These are phyloP conservation scores for Phialophora expanda DNA, from an alignment of 2,329 filamentous ascomycete genomes.

Conservation along the genomic window DNA sequence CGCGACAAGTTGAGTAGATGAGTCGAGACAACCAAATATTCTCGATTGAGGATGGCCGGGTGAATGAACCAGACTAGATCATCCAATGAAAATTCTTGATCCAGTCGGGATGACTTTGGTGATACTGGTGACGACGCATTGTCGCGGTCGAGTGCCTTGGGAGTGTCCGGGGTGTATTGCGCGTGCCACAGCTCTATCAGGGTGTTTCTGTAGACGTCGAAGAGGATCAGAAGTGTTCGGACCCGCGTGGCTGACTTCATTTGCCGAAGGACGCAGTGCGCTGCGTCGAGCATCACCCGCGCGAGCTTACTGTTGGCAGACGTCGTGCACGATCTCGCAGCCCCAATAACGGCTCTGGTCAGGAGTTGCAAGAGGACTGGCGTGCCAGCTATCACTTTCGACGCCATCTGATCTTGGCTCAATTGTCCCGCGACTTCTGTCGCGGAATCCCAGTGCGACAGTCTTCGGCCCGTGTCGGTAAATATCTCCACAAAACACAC, in stretches of 20 bases:
- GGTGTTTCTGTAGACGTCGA: conserved; percentile 9
- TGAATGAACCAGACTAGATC: not conserved
- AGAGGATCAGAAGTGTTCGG: not conserved
- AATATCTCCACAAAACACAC: conserved; percentile 14
- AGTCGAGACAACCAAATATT: not conserved
- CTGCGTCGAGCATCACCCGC: conserved; percentile 7
- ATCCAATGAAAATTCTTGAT: conserved; percentile 6
- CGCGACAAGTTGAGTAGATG: not conserved
- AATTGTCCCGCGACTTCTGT: not conserved
- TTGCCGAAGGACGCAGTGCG: not conserved
- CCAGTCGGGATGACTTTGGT: conserved; percentile 1
- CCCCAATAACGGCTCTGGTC: conserved; percentile 6
- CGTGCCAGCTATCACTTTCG: not conserved
- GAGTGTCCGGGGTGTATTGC: not conserved
- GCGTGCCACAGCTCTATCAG: conserved; percentile 5
- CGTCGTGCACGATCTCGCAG: conserved; percentile 5
- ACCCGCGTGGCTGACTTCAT: not conserved
- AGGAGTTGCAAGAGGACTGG: conserved; percentile 7
- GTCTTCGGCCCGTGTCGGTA: not conserved
- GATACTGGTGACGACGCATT: not conserved
- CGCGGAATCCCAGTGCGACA: not conserved
- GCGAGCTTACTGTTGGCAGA: conserved; percentile 1
- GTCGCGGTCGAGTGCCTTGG: not conserved
- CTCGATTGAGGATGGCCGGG: conserved; percentile 10
- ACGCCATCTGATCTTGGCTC: conserved; percentile 1